Evolutionary conservation across 805 yeast species (phyloP).

Genomic region (Starmerella geochares): DNA sequence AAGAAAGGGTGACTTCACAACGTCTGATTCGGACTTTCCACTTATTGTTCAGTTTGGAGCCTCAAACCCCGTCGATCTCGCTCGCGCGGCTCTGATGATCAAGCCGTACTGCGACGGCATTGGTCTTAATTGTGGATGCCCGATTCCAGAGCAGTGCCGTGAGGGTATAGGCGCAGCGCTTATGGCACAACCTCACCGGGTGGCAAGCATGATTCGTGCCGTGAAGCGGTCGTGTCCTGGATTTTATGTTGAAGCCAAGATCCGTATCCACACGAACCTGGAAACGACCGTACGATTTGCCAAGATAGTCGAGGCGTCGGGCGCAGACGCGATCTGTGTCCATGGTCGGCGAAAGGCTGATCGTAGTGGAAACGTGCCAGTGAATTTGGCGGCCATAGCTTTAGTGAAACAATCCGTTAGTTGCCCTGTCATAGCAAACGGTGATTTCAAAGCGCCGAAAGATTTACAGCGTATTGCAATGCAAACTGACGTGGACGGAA

Average conservation of each 20-base stretch:
- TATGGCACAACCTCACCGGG: slow-evolving; percentile 71
- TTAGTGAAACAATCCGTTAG: slow-evolving; percentile 44
- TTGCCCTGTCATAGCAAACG: slow-evolving; percentile 88
- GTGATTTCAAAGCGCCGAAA: slow-evolving; percentile 68
- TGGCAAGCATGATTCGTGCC: slow-evolving; percentile 72
- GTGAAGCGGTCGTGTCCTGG: slow-evolving; percentile 59
- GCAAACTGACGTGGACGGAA: slow-evolving; percentile 73
- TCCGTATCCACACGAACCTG: slow-evolving; percentile 71
- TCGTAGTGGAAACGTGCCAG: slow-evolving; percentile 66
- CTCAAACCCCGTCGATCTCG: slow-evolving; percentile 68
- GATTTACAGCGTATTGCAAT: slow-evolving; percentile 58
- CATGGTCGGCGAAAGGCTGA: slow-evolving; percentile 87
- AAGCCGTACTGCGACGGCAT: slow-evolving; percentile 85
- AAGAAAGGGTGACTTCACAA: slow-evolving; percentile 72
- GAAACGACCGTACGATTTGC: slow-evolving; percentile 66
- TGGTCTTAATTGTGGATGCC: slow-evolving; percentile 96
- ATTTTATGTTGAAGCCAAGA: slow-evolving; percentile 82
- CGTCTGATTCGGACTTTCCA: slow-evolving; percentile 58
- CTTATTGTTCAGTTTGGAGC: slow-evolving; percentile 86
- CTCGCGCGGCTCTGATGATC: slow-evolving; percentile 80
- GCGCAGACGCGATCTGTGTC: slow-evolving; percentile 87
- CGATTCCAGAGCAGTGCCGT: slow-evolving; percentile 84
- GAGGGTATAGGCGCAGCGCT: slow-evolving; percentile 97
- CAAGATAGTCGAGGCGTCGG: slow-evolving; percentile 63
- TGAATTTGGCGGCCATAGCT: slow-evolving; percentile 70